A percentile compares a stretch with the other conserved stretches of the same genome.
phyloP scores from a whole-genome alignment of 257 asterid species.

The Lycium ferocissimum region DNA sequence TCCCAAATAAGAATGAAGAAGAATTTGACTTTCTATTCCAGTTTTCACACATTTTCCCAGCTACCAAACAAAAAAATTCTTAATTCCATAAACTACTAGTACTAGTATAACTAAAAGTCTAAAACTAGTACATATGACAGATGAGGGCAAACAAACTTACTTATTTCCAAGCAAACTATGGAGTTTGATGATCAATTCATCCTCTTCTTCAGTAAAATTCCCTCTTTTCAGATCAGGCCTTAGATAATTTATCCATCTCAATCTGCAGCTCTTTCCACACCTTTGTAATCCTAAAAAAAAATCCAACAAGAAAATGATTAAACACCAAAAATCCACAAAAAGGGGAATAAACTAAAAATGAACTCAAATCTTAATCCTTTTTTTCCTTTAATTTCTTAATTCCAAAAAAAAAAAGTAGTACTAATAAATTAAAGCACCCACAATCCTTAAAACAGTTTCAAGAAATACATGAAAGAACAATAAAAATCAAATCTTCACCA shows the following conservation, averaged over 20 bases:
- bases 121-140: neutral
- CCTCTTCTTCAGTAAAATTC: slow-evolving; percentile 83
- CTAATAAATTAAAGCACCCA: too few species aligned
- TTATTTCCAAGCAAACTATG: slow-evolving; percentile 89
- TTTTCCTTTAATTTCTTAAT: neutral
- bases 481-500: too few species aligned
- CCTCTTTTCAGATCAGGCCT: slow-evolving; percentile 96
- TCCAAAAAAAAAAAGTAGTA: neutral
- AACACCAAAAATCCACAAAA: neutral
- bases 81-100: neutral
- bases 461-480: too few species aligned
- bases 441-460: too few species aligned
- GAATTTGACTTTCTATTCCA: neutral
- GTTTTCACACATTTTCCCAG: slow-evolving; percentile 11
- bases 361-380: neutral
- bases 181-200: slow-evolving; percentile 82
- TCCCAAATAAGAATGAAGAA: slow-evolving; percentile 25
- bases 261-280: slow-evolving; percentile 94
- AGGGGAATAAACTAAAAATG: neutral
- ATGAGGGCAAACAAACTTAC: slow-evolving; percentile 38
- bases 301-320: neutral
- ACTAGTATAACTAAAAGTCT: neutral
- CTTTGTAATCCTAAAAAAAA: slow-evolving; percentile 68
- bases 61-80: neutral
- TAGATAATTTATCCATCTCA: slow-evolving; percentile 91